Conservation (phyloP, 371 early-diverging fungal species). For the Mortierella sp. region DNA sequence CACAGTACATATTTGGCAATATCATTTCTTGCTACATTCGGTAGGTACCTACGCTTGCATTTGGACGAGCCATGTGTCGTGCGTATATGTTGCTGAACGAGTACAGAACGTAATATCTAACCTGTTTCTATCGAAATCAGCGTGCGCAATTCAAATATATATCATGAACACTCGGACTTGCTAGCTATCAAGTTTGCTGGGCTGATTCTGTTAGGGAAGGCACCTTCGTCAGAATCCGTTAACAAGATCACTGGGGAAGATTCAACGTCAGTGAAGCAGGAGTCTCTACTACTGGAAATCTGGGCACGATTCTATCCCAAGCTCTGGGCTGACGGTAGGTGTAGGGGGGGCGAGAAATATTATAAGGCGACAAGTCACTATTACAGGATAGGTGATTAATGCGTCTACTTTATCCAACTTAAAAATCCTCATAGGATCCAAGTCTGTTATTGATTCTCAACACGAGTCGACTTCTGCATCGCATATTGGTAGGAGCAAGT, state of each 20-base stretch:
- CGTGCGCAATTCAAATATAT: neutral
- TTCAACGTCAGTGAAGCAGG: neutral
- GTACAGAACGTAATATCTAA: no score
- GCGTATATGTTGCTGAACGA: no score
- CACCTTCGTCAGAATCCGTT: neutral
- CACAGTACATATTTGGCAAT: neutral
- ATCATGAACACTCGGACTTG: neutral
- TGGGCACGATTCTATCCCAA: neutral
- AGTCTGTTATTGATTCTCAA: neutral
- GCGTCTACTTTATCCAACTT: no score
- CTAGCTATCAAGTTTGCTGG: slow-evolving; percentile 1
- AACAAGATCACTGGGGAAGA: neutral
- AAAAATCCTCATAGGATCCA: neutral
- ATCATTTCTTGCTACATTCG: slow-evolving; percentile 1
- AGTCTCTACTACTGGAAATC: slow-evolving; percentile 3
- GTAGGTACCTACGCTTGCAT: no score
- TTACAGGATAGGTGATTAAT: no score
- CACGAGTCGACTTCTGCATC: no score
- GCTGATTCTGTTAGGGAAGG: neutral
- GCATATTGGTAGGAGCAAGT: no score
- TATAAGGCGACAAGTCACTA: no score
- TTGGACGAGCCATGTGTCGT: no score
- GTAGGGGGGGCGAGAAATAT: no score
- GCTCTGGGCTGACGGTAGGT: slow-evolving; percentile 11
- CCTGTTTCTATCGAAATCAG: no score